Conservation (phyloP, 1,284 basidiomycete genomes). For the Prillingera fragicola region DNA sequence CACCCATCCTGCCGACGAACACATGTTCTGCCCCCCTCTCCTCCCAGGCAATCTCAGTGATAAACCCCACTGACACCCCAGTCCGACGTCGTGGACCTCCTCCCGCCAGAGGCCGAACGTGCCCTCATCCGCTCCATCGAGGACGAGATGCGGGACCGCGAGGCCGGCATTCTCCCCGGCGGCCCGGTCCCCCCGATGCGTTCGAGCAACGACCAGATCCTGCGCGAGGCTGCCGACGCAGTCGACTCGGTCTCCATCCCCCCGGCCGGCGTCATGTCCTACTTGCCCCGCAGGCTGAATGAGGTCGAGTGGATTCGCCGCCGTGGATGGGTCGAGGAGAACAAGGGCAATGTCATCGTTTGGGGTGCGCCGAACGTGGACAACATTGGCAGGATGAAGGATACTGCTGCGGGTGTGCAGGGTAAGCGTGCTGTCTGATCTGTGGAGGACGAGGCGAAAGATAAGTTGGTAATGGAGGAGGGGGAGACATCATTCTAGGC, state of each 20-base stretch:
- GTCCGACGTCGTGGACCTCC: conserved; percentile 47
- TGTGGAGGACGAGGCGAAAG: no score
- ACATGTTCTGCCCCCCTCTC: background rate
- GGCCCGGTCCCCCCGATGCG: background rate
- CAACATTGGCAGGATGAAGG: conserved; percentile 26
- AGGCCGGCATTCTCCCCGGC: background rate
- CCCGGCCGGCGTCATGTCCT: conserved; percentile 8
- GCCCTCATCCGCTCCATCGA: conserved; percentile 41
- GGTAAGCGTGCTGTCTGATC: no score
- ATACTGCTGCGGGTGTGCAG: conserved; percentile 7
- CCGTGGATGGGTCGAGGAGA: conserved; percentile 31
- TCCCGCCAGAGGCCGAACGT: conserved; percentile 43
- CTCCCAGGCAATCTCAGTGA: background rate
- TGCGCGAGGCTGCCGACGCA: background rate
- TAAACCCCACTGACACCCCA: conserved; percentile 17
- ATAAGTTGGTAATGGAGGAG: no score
- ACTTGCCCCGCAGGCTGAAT: conserved; percentile 26
- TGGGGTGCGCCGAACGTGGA: conserved; percentile 40
- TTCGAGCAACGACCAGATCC: background rate
- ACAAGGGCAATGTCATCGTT: conserved; percentile 32
- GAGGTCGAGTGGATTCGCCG: conserved; percentile 33
- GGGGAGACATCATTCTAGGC: no score
- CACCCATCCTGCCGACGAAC: background rate
- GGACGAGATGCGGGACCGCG: conserved; percentile 35
- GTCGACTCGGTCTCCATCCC: conserved; percentile 7